Percentiles rank a stretch among this genome's conserved stretches.
These are phyloP conservation scores for Globisporangium spiculum DNA, from an alignment of 352 stramenopile species.

Conservation along the genomic window DNA sequence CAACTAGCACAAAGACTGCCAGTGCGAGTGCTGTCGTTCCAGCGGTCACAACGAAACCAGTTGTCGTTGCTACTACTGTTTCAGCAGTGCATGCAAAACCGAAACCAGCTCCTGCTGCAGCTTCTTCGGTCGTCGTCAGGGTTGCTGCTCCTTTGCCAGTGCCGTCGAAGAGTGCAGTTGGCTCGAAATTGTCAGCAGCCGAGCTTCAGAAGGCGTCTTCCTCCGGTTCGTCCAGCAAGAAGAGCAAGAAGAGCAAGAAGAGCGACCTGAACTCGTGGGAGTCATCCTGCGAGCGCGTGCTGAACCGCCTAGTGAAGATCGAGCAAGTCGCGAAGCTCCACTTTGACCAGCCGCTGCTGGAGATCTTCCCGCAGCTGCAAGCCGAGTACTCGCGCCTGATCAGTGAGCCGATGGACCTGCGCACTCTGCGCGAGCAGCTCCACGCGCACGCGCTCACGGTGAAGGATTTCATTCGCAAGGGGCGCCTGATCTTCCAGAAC, in stretches of 20 bases:
- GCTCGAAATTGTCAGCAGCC: constrained; percentile 35
- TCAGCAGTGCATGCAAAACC: background rate
- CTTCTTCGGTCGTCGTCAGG: background rate
- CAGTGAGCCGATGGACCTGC: constrained; percentile 78
- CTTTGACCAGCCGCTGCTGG: constrained; percentile 71
- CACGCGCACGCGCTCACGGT: constrained; percentile 45
- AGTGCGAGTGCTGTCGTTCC: background rate
- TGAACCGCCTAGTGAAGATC: constrained; percentile 74
- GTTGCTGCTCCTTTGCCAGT: background rate
- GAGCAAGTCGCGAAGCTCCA: constrained; percentile 80
- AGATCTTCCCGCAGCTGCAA: constrained; percentile 73
- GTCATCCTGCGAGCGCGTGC: constrained; percentile 53
- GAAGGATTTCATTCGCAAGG: constrained; percentile 68
- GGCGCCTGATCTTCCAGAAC: constrained; percentile 77
- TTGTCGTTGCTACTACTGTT: background rate
- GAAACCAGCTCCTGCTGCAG: background rate
- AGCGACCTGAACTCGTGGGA: constrained; percentile 77
- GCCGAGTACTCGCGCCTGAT: constrained; percentile 64
- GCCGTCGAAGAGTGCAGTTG: constrained; percentile 8
- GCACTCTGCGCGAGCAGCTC: constrained; percentile 66
- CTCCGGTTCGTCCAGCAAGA: constrained; percentile 34
- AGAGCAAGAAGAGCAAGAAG: constrained; percentile 74
- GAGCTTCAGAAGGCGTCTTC: constrained; percentile 23
- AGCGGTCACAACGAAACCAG: background rate
- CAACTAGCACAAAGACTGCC: constrained; percentile 2